phyloP scores from a whole-genome alignment of 371 early-diverging fungal species.

The Lichtheimia ramosa region DNA sequence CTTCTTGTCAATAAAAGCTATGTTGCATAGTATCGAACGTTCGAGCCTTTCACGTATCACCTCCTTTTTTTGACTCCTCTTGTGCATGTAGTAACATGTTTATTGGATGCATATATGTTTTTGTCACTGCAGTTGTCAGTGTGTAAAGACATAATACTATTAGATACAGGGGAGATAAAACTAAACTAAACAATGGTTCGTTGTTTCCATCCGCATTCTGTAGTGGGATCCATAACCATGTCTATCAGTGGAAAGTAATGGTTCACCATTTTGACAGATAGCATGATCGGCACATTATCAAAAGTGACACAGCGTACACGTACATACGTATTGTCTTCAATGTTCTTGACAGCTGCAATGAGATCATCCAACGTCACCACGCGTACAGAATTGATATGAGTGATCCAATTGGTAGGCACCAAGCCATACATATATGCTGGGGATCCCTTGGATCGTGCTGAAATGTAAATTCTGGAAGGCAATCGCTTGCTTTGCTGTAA shows the following conservation, averaged over 20 bases:
- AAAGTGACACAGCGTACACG: constrained; percentile 84
- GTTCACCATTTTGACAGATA: constrained; percentile 76
- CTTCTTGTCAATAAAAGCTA: too few species aligned
- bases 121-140: too few species aligned
- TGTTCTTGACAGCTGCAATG: constrained; percentile 61
- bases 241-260: constrained; percentile 76
- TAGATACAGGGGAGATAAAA: too few species aligned
- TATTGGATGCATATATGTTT: too few species aligned
- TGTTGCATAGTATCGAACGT: too few species aligned
- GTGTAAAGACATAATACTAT: too few species aligned
- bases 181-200: not conserved
- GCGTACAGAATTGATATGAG: constrained; percentile 65
- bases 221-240: constrained; percentile 52
- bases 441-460: constrained; percentile 71
- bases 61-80: too few species aligned
- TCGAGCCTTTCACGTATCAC: too few species aligned
- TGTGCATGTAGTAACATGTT: too few species aligned
- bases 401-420: constrained; percentile 81
- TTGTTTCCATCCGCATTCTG: constrained; percentile 55
- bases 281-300: constrained; percentile 77
- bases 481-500: constrained; percentile 74
- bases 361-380: constrained; percentile 67
- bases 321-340: constrained; percentile 73
- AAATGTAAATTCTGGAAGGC: constrained; percentile 76
- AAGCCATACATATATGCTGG: constrained; percentile 85